Conservation (phyloP, 2,329 filamentous ascomycete genomes). For the Allantophomopsis cytisporea region DNA sequence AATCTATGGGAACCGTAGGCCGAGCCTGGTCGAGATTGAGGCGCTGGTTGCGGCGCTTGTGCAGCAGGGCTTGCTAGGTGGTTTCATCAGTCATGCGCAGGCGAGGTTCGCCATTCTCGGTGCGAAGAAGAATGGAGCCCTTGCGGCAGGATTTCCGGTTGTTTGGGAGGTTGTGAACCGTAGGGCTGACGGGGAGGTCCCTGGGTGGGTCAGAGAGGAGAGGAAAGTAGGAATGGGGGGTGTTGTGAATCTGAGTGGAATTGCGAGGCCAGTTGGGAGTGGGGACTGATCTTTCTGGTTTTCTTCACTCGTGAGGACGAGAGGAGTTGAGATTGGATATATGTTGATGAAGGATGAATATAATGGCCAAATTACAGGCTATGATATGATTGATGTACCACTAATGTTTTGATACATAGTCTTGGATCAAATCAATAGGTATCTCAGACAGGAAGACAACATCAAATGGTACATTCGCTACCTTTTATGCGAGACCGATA, state of each 20-base stretch:
- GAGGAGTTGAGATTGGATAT: no score
- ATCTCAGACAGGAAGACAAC: no score
- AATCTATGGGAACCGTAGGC: constrained; percentile 47
- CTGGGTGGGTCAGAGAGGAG: constrained; percentile 56
- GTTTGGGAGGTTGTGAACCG: constrained; percentile 56
- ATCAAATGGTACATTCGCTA: no score
- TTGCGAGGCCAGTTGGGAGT: constrained; percentile 32
- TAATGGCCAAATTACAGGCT: no score
- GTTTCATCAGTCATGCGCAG: constrained; percentile 69
- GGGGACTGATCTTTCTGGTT: neutral
- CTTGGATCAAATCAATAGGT: no score
- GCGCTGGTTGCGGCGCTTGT: constrained; percentile 64
- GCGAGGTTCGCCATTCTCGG: constrained; percentile 74
- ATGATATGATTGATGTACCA: no score
- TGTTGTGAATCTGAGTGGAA: constrained; percentile 40
- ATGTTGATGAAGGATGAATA: no score
- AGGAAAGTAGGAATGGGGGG: constrained; percentile 27
- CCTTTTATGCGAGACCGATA: no score
- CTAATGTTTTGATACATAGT: no score
- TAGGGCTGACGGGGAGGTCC: constrained; percentile 48
- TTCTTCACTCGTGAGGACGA: no score
- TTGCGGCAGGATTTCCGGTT: constrained; percentile 62
- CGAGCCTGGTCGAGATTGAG: constrained; percentile 57
- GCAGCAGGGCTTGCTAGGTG: constrained; percentile 67
- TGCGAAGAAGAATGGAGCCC: constrained; percentile 49